Percentiles rank a stretch among this genome's conserved stretches.
These are phyloP conservation scores for Calonectria pseudoreteaudii DNA, from an alignment of 2,329 filamentous ascomycete genomes.

Conservation along the genomic window DNA sequence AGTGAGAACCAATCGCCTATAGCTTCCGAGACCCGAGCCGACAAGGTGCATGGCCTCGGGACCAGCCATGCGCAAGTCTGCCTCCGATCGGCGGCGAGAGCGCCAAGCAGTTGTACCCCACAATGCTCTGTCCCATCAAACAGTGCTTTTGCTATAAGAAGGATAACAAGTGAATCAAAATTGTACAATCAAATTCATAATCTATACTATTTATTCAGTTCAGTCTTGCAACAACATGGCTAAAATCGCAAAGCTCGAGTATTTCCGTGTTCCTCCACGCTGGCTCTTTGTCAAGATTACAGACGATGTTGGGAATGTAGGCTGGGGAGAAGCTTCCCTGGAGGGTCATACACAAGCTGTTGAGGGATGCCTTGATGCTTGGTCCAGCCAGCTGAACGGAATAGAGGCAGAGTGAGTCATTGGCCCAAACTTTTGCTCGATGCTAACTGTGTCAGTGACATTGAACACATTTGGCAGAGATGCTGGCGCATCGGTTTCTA, in stretches of 20 bases:
- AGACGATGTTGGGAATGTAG: constrained; percentile 71
- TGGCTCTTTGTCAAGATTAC: constrained; percentile 85
- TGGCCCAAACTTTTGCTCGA: accelerated
- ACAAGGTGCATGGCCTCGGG: not conserved
- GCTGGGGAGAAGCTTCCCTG: constrained; percentile 81
- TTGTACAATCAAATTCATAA: not conserved
- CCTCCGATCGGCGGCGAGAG: not conserved
- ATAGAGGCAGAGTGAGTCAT: constrained; percentile 74
- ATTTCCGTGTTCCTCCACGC: constrained; percentile 79
- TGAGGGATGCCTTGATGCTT: constrained; percentile 78
- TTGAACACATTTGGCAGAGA: constrained; percentile 84
- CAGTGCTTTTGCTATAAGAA: not conserved
- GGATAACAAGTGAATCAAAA: not conserved
- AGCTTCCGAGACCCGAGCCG: not conserved
- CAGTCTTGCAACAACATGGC: constrained; percentile 37
- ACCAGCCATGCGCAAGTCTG: not conserved
- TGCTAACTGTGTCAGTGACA: constrained; percentile 63
- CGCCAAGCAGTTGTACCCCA: not conserved
- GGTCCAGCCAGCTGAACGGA: constrained; percentile 70
- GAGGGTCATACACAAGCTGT: constrained; percentile 81
- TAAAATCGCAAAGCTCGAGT: constrained; percentile 66
- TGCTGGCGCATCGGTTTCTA: constrained; percentile 80
- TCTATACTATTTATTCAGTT: not conserved
- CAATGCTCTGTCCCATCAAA: not conserved
- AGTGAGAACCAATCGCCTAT: not conserved